Percentiles rank a stretch among this genome's conserved stretches.
Evolutionary conservation across 1,139 yeast genomes (phyloP).

Genomic region (Barnettozyma hawaiiensis): DNA sequence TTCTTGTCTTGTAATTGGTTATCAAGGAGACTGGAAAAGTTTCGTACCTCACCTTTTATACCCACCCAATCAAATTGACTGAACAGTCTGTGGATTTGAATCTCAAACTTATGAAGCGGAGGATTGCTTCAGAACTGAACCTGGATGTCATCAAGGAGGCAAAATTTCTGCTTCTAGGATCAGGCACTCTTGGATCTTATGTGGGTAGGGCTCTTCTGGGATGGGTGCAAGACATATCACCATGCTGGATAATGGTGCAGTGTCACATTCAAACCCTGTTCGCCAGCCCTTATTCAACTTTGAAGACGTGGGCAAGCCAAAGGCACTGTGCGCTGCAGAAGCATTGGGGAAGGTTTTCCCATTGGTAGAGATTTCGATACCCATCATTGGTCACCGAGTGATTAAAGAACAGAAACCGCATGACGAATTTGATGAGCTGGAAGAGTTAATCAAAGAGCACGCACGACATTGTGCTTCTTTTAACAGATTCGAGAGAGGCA

Average conservation of each 20-base stretch:
- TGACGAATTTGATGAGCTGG: constrained; percentile 47
- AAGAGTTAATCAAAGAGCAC: constrained; percentile 50
- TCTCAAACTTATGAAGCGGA: constrained; percentile 92
- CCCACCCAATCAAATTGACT: constrained; percentile 76
- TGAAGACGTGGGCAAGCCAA: constrained; percentile 66
- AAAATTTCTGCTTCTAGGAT: constrained; percentile 76
- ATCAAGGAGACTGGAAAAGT: no score
- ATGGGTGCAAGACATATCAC: constrained; percentile 85
- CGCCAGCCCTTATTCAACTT: constrained; percentile 83
- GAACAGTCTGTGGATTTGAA: constrained; percentile 91
- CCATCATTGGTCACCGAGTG: constrained; percentile 93
- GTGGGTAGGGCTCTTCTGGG: constrained; percentile 82
- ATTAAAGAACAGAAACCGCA: constrained; percentile 46
- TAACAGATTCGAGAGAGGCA: constrained; percentile 93
- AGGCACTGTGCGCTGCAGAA: constrained; percentile 74
- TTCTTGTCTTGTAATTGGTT: no score
- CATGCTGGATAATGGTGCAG: constrained; percentile 82
- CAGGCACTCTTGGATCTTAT: constrained; percentile 94
- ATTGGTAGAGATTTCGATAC: constrained; percentile 61
- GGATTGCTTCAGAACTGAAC: constrained; percentile 78
- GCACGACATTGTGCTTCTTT: constrained; percentile 72
- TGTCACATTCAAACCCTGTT: constrained; percentile 92
- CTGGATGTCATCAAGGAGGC: constrained; percentile 56
- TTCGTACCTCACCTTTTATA: no score
- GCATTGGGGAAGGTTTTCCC: constrained; percentile 74